A percentile compares a stretch with the other conserved stretches of the same genome.
Evolutionary conservation across 2,329 filamentous ascomycete species (phyloP).

Genomic region (Apiospora phragmitis): DNA sequence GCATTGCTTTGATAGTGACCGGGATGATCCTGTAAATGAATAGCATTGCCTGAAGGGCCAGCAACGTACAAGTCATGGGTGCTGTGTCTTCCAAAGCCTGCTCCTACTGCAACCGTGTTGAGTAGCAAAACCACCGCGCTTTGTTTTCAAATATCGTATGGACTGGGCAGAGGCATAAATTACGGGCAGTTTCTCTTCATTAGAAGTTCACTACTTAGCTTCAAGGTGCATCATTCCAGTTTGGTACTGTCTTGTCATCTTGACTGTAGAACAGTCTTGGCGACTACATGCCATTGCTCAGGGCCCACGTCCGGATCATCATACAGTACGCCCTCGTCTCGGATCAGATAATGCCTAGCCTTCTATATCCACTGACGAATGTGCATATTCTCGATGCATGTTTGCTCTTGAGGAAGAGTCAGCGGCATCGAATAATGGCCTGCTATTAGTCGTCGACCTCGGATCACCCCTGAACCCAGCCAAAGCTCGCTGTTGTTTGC

Average conservation of each 20-base stretch:
- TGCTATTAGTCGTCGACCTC: not conserved
- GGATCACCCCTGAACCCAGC: not conserved
- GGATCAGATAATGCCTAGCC: not conserved
- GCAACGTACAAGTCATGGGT: not conserved
- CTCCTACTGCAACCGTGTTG: not conserved
- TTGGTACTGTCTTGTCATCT: not conserved
- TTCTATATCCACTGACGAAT: not conserved
- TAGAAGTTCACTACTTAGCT: not conserved
- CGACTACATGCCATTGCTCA: not conserved
- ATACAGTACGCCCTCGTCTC: not conserved
- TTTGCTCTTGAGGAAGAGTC: not conserved
- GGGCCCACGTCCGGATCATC: not conserved
- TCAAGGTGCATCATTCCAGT: not conserved
- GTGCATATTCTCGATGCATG: not conserved
- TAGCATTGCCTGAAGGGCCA: not conserved
- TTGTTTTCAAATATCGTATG: not conserved
- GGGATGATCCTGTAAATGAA: not conserved
- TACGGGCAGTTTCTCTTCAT: not conserved
- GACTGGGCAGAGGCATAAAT: not conserved
- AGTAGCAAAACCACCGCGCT: not conserved
- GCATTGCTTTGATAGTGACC: not conserved
- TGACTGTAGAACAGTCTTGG: not conserved
- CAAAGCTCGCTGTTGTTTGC: not conserved
- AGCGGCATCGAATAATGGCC: not conserved
- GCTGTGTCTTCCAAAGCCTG: not conserved